Conservation (phyloP, 2,329 filamentous ascomycete genomes). For the Calonectria pseudoreteaudii region DNA sequence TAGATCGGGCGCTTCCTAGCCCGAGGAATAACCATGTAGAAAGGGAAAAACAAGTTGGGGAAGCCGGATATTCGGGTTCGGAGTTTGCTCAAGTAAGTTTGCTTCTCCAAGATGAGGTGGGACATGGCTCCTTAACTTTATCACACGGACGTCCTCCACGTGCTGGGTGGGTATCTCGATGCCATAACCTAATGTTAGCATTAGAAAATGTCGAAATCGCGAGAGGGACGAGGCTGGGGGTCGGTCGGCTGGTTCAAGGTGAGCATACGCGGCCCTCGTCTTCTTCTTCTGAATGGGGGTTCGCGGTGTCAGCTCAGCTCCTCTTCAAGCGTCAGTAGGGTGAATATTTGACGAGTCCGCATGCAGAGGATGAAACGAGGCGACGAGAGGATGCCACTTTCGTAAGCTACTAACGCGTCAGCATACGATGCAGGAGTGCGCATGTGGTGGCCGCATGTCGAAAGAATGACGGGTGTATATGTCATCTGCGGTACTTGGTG, state of each 20-base stretch:
- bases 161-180: neutral
- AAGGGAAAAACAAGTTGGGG: neutral
- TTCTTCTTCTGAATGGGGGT: neutral
- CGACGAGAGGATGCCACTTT: neutral
- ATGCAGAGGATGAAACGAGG: neutral
- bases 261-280: neutral
- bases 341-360: neutral
- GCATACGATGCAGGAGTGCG: neutral
- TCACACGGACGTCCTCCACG: neutral
- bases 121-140: neutral
- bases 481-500: neutral
- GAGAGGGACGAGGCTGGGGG: neutral
- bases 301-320: neutral
- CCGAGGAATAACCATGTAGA: neutral
- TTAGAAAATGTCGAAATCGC: neutral
- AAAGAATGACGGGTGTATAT: neutral
- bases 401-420: neutral
- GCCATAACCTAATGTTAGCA: neutral
- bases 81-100: neutral
- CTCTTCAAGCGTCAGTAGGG: neutral
- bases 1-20: neutral
- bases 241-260: too few species aligned
- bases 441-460: neutral
- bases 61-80: neutral
- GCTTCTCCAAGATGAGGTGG: neutral